These are phyloP conservation scores for Penicillium psychrosexuale DNA, from an alignment of 2,329 filamentous ascomycete species.

Conservation along the genomic window DNA sequence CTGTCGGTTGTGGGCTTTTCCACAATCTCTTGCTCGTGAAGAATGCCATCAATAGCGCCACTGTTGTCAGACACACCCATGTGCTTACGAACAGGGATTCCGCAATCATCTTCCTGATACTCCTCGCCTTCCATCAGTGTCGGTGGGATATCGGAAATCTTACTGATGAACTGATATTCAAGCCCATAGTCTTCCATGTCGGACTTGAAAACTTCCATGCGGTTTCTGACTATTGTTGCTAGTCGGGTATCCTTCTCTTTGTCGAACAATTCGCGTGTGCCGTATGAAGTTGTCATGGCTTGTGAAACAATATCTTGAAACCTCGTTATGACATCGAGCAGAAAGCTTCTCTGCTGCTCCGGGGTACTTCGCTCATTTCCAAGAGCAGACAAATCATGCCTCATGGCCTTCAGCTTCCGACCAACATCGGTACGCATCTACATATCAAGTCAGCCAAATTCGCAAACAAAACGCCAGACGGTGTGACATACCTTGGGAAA, in stretches of 20 bases:
- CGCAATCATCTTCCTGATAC: neutral
- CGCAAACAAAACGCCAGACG: neutral
- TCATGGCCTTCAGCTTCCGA: neutral
- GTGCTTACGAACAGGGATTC: conserved; percentile 30
- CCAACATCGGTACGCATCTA: neutral
- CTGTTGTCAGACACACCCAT: conserved; percentile 21
- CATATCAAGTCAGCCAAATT: neutral
- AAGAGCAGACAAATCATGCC: neutral
- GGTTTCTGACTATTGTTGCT: neutral
- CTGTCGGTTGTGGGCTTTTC: neutral
- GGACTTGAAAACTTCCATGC: neutral
- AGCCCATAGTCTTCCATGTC: neutral
- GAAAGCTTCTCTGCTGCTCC: neutral
- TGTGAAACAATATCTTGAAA: neutral
- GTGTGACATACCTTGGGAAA: neutral
- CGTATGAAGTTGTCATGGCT: neutral
- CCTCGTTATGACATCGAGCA: neutral
- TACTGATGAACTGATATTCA: neutral
- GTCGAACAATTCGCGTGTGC: neutral
- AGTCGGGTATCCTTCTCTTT: neutral
- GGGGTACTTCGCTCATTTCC: neutral
- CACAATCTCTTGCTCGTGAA: neutral
- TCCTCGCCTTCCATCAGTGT: too few relatives aligned
- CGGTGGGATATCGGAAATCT: too few relatives aligned
- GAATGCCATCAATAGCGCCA: neutral